Conservation (phyloP, 1,139 yeast species). For the Petasospora fabianii region DNA sequence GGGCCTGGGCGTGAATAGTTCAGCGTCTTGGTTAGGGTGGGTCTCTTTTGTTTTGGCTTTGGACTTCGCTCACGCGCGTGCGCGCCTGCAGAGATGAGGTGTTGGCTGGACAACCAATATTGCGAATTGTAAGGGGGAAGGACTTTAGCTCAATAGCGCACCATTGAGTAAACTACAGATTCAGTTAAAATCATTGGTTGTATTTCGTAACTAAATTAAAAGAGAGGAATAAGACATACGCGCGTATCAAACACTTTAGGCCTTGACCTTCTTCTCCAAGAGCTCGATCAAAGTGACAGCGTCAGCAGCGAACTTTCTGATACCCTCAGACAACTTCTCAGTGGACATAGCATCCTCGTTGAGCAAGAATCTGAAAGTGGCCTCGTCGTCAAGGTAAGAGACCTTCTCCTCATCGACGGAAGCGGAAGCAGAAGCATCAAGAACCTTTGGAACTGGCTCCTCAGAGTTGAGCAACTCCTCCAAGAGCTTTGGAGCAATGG, state of each 20-base stretch:
- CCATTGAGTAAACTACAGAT: too few species aligned
- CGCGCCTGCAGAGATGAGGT: too few species aligned
- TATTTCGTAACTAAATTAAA: slow-evolving; percentile 2
- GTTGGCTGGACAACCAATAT: too few species aligned
- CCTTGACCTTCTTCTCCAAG: slow-evolving; percentile 68
- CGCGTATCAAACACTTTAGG: slow-evolving; percentile 27
- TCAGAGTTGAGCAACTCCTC: slow-evolving; percentile 82
- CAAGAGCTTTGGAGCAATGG: slow-evolving; percentile 90
- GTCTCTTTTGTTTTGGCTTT: neutral
- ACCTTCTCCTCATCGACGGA: slow-evolving; percentile 64
- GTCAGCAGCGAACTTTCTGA: slow-evolving; percentile 95
- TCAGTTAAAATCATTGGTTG: slow-evolving; percentile 1
- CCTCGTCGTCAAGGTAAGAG: slow-evolving; percentile 78
- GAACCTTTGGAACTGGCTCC: slow-evolving; percentile 74
- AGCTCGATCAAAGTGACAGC: slow-evolving; percentile 77
- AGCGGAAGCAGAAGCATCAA: slow-evolving; percentile 60
- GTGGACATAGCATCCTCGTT: slow-evolving; percentile 99
- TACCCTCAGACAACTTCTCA: slow-evolving; percentile 97
- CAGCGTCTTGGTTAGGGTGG: too few species aligned
- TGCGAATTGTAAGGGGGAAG: too few species aligned
- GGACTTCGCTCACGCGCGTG: too few species aligned
- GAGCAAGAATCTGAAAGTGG: slow-evolving; percentile 83
- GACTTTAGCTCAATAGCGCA: too few species aligned
- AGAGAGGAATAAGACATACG: neutral
- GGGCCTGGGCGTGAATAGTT: too few species aligned